These are phyloP conservation scores for Parascedosporium putredinis DNA, from an alignment of 2,329 filamentous ascomycete genomes.

Conservation along the genomic window DNA sequence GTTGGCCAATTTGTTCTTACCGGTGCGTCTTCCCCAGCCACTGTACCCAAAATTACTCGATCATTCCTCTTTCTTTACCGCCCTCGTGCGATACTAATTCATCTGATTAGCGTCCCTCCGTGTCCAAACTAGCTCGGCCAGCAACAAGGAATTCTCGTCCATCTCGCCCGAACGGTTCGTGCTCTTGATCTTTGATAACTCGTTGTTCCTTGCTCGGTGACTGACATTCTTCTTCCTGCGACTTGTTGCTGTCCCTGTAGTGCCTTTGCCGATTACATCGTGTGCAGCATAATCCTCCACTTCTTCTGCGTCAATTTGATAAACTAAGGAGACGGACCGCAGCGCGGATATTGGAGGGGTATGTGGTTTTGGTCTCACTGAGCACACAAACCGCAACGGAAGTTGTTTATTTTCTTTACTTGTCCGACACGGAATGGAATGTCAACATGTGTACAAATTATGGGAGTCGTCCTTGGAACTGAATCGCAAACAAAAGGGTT, in stretches of 20 bases:
- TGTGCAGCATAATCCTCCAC: conserved; percentile 90
- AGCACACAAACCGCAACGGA: not conserved
- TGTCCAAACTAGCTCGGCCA: conserved; percentile 81
- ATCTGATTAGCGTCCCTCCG: conserved; percentile 53
- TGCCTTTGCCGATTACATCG: conserved; percentile 92
- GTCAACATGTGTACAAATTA: conserved; percentile 1
- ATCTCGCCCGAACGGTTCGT: conserved; percentile 71
- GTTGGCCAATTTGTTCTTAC: conserved; percentile 97
- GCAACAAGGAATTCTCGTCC: conserved; percentile 65
- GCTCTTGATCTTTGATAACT: not conserved
- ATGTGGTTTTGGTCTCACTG: not conserved
- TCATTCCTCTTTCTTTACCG: too few species aligned
- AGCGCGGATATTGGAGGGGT: not conserved
- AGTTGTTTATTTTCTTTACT: not conserved
- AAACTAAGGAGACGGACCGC: conserved; percentile 48
- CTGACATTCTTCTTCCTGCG: not conserved
- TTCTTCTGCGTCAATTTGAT: conserved; percentile 99
- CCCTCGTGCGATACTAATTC: not conserved
- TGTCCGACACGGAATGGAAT: not conserved
- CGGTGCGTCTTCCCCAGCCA: conserved; percentile 39
- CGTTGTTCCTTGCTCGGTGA: not conserved
- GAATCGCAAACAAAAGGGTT: conserved; percentile 4
- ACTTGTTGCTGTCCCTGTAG: too few species aligned
- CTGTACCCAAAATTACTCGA: too few species aligned
- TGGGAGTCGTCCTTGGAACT: not conserved